Evolutionary conservation across 371 early-diverging fungal genomes (phyloP).

Genomic region (Zancudomyces culisetae): DNA sequence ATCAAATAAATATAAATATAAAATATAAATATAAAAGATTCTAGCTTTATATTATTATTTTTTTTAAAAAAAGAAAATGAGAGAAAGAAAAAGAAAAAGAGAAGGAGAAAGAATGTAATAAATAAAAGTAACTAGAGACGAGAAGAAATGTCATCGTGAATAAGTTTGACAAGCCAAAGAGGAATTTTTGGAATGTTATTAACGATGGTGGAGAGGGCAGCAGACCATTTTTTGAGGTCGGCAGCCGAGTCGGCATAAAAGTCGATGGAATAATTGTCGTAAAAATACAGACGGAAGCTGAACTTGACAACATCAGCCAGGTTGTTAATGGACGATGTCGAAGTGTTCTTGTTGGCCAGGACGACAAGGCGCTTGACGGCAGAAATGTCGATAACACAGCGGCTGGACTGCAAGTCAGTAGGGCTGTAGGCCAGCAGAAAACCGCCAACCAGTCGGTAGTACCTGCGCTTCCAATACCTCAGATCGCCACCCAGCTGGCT

Average conservation of each 20-base stretch:
- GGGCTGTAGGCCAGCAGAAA: slow-evolving; percentile 25
- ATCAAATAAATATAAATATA: no score
- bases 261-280: slow-evolving; percentile 10
- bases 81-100: no score
- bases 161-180: slow-evolving; percentile 24
- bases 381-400: slow-evolving; percentile 21
- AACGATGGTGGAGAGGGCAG: slow-evolving; percentile 12
- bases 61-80: no score
- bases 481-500: slow-evolving; percentile 29
- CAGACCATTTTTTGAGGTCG: slow-evolving; percentile 22
- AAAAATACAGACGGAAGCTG: slow-evolving; percentile 1
- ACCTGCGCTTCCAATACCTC: slow-evolving; percentile 28
- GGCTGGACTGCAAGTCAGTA: slow-evolving; percentile 12
- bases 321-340: no score
- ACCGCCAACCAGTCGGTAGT: slow-evolving; percentile 23
- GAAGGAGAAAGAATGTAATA: no score
- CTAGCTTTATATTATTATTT: no score
- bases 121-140: no score
- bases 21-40: no score
- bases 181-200: slow-evolving; percentile 24
- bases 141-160: slow-evolving; percentile 20
- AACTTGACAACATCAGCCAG: no score
- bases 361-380: slow-evolving; percentile 19
- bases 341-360: no score
- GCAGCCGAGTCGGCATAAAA: slow-evolving; percentile 21